phyloP scores from a whole-genome alignment of 2,329 filamentous ascomycete species.

The Phialophora chinensis region DNA sequence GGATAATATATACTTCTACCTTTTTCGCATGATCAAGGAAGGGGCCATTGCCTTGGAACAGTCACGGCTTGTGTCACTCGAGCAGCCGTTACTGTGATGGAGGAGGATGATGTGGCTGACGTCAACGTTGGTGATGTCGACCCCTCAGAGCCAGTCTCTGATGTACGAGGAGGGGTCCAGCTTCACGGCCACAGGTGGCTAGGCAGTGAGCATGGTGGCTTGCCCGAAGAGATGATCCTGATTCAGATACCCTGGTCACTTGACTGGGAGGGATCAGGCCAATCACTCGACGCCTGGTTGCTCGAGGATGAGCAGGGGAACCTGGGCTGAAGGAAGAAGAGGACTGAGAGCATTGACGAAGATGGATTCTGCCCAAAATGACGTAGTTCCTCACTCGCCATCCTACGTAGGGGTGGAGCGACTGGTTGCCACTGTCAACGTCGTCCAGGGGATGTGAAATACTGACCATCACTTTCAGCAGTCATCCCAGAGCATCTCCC shows the following conservation, averaged over 20 bases:
- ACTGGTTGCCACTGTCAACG: no score
- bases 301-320: not conserved
- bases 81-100: not conserved
- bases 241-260: not conserved
- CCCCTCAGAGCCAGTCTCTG: slow-evolving; percentile 1
- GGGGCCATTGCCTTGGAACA: not conserved
- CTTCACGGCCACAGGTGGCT: slow-evolving; percentile 3
- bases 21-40: not conserved
- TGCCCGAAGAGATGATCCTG: not conserved
- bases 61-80: not conserved
- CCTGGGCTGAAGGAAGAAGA: not conserved
- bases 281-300: not conserved
- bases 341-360: not conserved
- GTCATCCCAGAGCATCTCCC: no score
- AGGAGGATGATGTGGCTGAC: not conserved
- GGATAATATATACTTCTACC: not conserved
- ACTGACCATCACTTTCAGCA: no score
- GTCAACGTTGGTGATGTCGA: not conserved
- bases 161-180: not conserved
- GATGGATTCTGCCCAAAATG: not conserved
- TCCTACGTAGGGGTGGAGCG: no score
- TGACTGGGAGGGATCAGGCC: not conserved
- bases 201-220: no score
- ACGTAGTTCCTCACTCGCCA: no score
- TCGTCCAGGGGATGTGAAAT: no score